These are phyloP conservation scores for Chloranthus sessilifolius DNA, from an alignment of 164 flowering plant species.

Conservation along the genomic window DNA sequence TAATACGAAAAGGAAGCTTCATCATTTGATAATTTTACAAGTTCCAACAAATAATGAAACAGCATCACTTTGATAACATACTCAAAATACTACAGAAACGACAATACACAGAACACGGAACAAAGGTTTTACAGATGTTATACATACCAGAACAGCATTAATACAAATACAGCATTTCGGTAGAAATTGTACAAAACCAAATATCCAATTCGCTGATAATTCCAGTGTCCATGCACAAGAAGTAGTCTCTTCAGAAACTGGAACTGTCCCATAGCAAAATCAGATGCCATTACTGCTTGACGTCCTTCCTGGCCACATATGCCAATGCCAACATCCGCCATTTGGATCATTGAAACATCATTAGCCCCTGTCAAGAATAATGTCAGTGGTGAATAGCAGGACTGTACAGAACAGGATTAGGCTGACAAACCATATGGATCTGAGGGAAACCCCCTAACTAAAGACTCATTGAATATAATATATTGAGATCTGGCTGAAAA, in stretches of 20 bases:
- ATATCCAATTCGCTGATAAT: constrained; percentile 85
- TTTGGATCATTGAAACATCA: constrained; percentile 98
- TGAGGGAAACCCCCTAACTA: neutral
- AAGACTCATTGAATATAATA: neutral
- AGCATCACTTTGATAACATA: neutral
- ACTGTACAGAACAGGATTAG: too few species aligned
- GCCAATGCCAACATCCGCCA: constrained; percentile 98
- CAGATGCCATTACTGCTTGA: constrained; percentile 98
- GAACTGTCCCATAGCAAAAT: constrained; percentile 98
- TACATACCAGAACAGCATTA: constrained; percentile 88
- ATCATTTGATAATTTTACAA: neutral
- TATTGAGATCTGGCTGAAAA: neutral
- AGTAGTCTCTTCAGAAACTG: constrained; percentile 75
- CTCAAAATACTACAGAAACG: neutral
- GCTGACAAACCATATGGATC: neutral
- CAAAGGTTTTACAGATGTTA: neutral
- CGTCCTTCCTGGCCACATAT: constrained; percentile 97
- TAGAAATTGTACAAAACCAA: constrained; percentile 87
- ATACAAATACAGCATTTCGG: constrained; percentile 87
- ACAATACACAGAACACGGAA: neutral
- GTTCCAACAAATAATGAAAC: constrained; percentile 1
- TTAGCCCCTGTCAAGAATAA: constrained; percentile 62
- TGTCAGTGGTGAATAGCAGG: neutral
- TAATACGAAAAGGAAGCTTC: too few species aligned
- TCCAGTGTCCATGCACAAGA: constrained; percentile 95